Evolutionary conservation across 805 yeast genomes (phyloP).

Genomic region (Kuraishia piskuri): DNA sequence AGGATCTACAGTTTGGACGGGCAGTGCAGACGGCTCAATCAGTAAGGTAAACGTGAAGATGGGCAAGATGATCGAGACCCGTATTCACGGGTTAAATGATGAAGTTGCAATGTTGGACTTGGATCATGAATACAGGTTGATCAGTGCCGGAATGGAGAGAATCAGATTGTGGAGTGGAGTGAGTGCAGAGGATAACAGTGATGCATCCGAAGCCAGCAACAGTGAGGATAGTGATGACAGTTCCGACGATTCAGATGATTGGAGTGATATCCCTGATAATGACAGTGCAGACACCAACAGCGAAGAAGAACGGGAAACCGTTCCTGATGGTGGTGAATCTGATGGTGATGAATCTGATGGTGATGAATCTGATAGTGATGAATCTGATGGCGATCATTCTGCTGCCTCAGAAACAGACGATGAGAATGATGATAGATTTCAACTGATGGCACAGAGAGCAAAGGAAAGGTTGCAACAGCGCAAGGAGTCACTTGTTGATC

Average conservation of each 20-base stretch:
- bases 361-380: background rate
- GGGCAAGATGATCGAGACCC: conserved; percentile 56
- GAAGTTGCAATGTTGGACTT: conserved; percentile 73
- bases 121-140: conserved; percentile 71
- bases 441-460: background rate
- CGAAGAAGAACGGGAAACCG: no score
- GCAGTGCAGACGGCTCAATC: conserved; percentile 69
- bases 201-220: conserved; percentile 8
- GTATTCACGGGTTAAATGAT: conserved; percentile 61
- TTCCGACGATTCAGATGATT: conserved; percentile 9
- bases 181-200: conserved; percentile 3
- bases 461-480: background rate
- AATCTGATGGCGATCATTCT: background rate
- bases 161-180: conserved; percentile 50
- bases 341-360: conserved; percentile 1
- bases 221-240: conserved; percentile 9
- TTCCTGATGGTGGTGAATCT: conserved; percentile 13
- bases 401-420: background rate
- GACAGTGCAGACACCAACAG: conserved; percentile 7
- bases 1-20: conserved; percentile 61
- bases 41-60: conserved; percentile 56
- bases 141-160: conserved; percentile 77
- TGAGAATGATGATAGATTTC: background rate
- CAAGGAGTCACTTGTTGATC: background rate
- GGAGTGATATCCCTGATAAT: conserved; percentile 7